Conservation (phyloP, 1,139 yeast species). For the Chernovozyma aurita region DNA sequence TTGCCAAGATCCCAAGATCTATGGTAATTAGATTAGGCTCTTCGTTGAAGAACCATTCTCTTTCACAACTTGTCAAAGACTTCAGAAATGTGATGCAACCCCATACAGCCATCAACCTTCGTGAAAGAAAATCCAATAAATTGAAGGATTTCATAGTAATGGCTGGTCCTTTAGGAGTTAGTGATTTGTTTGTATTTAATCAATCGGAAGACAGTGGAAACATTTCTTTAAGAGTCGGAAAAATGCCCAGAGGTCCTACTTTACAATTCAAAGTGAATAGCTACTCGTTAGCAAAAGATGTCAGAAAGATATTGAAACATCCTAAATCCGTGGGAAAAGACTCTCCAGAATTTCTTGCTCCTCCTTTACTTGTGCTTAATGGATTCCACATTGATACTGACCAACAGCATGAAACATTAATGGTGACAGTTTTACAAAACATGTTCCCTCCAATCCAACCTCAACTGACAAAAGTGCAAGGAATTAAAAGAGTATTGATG, state of each 20-base stretch:
- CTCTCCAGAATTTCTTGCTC: constrained; percentile 59
- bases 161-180: constrained; percentile 96
- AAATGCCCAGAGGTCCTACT: constrained; percentile 94
- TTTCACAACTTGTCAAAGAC: constrained; percentile 81
- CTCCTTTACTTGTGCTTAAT: constrained; percentile 89
- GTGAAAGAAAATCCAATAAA: constrained; percentile 82
- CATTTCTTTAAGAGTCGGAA: constrained; percentile 76
- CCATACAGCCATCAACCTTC: constrained; percentile 84
- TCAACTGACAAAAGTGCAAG: constrained; percentile 63
- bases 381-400: constrained; percentile 63
- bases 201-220: constrained; percentile 76
- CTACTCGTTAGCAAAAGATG: constrained; percentile 82
- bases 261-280: constrained; percentile 72
- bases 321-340: constrained; percentile 70
- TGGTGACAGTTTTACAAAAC: constrained; percentile 90
- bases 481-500: constrained; percentile 82
- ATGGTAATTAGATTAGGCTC: constrained; percentile 89
- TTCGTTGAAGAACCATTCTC: constrained; percentile 72
- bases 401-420: constrained; percentile 67
- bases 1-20: constrained; percentile 76
- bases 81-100: constrained; percentile 93
- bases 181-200: constrained; percentile 82
- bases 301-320: constrained; percentile 58
- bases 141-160: constrained; percentile 88
- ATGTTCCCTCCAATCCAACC: constrained; percentile 95